phyloP scores from a whole-genome alignment of 2,329 filamentous ascomycete species.

The Gaeumannomyces tritici region DNA sequence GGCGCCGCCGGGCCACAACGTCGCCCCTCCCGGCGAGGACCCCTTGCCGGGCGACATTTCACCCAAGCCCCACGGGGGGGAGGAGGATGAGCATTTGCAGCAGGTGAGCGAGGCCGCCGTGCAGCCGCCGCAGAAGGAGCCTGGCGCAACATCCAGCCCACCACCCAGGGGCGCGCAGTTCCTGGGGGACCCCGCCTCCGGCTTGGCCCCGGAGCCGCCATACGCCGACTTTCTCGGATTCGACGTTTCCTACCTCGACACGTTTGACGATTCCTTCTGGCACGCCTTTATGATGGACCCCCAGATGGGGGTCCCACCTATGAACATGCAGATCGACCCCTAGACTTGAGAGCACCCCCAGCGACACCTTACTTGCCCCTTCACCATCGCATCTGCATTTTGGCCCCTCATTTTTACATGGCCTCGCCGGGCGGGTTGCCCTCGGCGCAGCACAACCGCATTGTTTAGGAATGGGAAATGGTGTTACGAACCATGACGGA shows the following conservation, averaged over 20 bases:
- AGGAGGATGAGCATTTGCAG: background rate
- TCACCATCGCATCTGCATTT: background rate
- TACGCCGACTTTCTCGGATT: background rate
- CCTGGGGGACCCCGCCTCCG: background rate
- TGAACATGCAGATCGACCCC: background rate
- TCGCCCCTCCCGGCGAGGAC: background rate
- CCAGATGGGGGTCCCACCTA: background rate
- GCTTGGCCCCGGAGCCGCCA: background rate
- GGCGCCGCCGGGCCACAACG: background rate
- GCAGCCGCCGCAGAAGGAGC: conserved; percentile 2
- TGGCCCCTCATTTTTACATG: background rate
- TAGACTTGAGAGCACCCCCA: background rate
- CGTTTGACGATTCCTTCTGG: conserved; percentile 2
- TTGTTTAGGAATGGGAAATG: no score
- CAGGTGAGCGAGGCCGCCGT: background rate
- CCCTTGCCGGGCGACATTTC: background rate
- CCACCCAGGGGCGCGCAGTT: background rate
- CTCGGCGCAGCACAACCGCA: no score
- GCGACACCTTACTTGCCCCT: no score
- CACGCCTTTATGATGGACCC: conserved; percentile 1
- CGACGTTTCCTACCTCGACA: background rate
- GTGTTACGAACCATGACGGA: no score
- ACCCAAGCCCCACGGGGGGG: background rate
- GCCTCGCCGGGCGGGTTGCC: no score
- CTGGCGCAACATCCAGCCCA: background rate